These are phyloP conservation scores for Trametes coccinea DNA, from an alignment of 768 basidiomycete genomes.

Conservation along the genomic window DNA sequence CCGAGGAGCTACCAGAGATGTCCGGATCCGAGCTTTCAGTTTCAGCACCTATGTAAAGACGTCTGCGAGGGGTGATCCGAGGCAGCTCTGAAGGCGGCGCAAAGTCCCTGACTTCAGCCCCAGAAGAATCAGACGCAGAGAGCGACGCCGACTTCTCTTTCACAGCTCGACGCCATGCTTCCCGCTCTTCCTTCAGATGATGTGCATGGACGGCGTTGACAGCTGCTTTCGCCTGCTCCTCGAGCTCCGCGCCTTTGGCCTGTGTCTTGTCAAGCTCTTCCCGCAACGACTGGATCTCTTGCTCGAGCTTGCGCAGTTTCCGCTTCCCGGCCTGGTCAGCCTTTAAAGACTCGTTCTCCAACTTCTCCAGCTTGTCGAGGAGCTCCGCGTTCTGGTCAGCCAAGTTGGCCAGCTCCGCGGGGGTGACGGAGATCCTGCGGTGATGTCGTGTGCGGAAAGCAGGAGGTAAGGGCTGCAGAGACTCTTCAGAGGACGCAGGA, in stretches of 20 bases:
- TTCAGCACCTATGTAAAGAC: background rate
- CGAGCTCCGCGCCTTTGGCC: slow-evolving; percentile 67
- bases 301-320: slow-evolving; percentile 71
- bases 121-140: slow-evolving; percentile 7
- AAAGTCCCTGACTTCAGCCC: slow-evolving; percentile 27
- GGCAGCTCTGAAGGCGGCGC: slow-evolving; percentile 28
- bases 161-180: slow-evolving; percentile 50
- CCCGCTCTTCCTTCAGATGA: slow-evolving; percentile 47
- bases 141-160: slow-evolving; percentile 34
- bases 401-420: slow-evolving; percentile 66
- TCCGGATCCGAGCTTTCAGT: background rate
- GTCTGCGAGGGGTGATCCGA: slow-evolving; percentile 13
- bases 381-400: slow-evolving; percentile 86
- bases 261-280: slow-evolving; percentile 80
- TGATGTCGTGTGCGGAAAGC: slow-evolving; percentile 19
- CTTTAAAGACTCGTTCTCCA: slow-evolving; percentile 68
- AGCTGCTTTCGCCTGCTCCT: slow-evolving; percentile 57
- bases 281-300: slow-evolving; percentile 72
- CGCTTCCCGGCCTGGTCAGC: slow-evolving; percentile 69
- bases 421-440: slow-evolving; percentile 62
- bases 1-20: background rate
- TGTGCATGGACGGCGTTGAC: slow-evolving; percentile 31
- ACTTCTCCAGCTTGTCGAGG: slow-evolving; percentile 67
- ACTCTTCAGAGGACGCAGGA: slow-evolving; percentile 9
- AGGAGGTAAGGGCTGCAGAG: slow-evolving; percentile 6